Conservation (phyloP, 306 rosid genomes). For the Heteromeles arbutifolia region DNA sequence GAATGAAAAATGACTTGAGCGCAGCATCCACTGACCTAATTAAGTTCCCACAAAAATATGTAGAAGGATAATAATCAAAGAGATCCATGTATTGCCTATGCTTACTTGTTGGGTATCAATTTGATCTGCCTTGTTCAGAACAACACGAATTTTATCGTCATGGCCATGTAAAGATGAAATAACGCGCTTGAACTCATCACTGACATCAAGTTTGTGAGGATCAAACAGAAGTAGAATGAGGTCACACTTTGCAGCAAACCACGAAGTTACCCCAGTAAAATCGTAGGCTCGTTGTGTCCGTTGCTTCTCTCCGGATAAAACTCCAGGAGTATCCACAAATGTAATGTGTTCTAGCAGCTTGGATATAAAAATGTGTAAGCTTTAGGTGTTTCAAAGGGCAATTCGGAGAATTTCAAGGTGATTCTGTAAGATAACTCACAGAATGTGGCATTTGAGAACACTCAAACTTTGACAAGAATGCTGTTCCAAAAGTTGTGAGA, state of each 20-base stretch:
- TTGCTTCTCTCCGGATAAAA: constrained; percentile 96
- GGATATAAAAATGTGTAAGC: constrained; percentile 5
- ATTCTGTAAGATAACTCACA: constrained; percentile 38
- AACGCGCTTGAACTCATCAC: constrained; percentile 95
- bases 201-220: constrained; percentile 95
- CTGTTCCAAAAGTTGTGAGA: constrained; percentile 75
- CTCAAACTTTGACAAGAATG: constrained; percentile 89
- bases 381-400: constrained; percentile 7
- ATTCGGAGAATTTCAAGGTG: background rate
- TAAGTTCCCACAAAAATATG: background rate
- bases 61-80: background rate
- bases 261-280: constrained; percentile 90
- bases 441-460: constrained; percentile 97
- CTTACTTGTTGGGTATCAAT: constrained; percentile 92
- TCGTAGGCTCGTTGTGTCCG: constrained; percentile 83
- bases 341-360: constrained; percentile 83
- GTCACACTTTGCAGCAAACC: constrained; percentile 97
- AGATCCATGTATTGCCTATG: background rate
- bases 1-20: background rate
- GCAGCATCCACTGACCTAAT: background rate
- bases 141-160: constrained; percentile 91
- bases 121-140: constrained; percentile 90
- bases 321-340: constrained; percentile 96
- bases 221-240: constrained; percentile 83
- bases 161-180: constrained; percentile 79